These are phyloP conservation scores for Histomonas meleagridis DNA, from an alignment of 208 protist genomes.

Conservation along the genomic window DNA sequence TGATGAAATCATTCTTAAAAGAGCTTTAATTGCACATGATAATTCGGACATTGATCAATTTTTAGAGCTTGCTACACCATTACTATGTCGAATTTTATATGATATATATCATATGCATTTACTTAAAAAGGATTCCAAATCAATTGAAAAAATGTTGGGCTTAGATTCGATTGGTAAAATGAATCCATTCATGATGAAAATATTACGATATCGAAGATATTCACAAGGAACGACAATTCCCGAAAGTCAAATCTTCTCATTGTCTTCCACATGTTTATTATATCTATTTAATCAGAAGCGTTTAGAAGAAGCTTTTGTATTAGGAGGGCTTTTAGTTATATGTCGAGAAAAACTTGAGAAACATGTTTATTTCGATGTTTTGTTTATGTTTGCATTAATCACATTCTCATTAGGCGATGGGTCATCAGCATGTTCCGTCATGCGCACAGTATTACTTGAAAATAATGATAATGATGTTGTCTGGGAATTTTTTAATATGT, in stretches of 20 bases:
- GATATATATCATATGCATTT: not conserved
- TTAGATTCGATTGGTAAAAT: not conserved
- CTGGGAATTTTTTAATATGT: conserved; percentile 10
- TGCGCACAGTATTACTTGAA: not conserved
- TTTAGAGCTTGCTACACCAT: not conserved
- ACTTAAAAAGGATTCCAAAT: not conserved
- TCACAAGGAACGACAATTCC: not conserved
- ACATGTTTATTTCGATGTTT: not conserved
- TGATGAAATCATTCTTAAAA: not conserved
- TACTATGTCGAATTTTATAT: conserved; percentile 11
- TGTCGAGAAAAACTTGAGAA: conserved; percentile 8
- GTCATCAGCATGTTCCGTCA: not conserved
- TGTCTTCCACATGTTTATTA: not conserved
- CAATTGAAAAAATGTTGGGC: not conserved
- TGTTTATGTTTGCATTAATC: not conserved
- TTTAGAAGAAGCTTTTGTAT: not conserved
- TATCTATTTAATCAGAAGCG: not conserved
- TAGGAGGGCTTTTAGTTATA: conserved; percentile 16
- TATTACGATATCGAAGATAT: not conserved
- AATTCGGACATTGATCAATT: not conserved
- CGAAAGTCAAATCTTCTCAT: not conserved
- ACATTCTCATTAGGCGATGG: not conserved
- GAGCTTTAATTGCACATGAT: not conserved
- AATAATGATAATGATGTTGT: not conserved
- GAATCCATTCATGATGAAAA: not conserved